Evolutionary conservation across 1,139 yeast species (phyloP), one percentile per base, ranked within the genome.

Genomic region (Komagataea norvegica): DNA sequence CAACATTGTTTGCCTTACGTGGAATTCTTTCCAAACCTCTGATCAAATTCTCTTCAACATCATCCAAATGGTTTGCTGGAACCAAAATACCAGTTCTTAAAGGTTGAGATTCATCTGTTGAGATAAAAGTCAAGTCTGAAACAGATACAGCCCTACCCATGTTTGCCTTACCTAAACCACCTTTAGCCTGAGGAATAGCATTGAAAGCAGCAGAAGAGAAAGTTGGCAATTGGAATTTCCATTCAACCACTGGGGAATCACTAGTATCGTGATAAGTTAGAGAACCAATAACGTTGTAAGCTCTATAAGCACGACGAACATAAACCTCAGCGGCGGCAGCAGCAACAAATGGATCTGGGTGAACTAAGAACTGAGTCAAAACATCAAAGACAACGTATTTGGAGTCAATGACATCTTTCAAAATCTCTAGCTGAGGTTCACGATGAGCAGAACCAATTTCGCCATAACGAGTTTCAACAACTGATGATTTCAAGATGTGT

Each of bases 251-350:
- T 37, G 93, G 91, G 10, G 60, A 41, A 18, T 57, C 55, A 43
- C 74, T 75, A 19, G 79, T 74, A 56, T 68, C 67, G 48, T 73
- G 75, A 57, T 86, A 85, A 40, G 70, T 66, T 41, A 91, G 74
- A 45, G 80, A 82, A 40, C 87, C 84, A 48, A 91, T 79, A 48
- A 91, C 79, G 28, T 88, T 82, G 65, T 93, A 93, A 30, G 97
- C 97, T 59, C 97, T 80, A 71, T 89, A 91, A 35, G 97, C 95
- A 61, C 98, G 84, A 64, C 98, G 83, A 42, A 89, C 81, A 62
- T 91, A 91, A 41, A 91, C 95, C 64, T 91, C 97, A 34, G 95
- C 87, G 30, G 98, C 97, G 26, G 98, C 97, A 54, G 91, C 76
- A 5, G 93, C 84, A 45, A 91, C 93, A 74, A 87, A 85, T 37